phyloP scores from a whole-genome alignment of 176 grass and related monocot genomes.

The Leersia perrieri region DNA sequence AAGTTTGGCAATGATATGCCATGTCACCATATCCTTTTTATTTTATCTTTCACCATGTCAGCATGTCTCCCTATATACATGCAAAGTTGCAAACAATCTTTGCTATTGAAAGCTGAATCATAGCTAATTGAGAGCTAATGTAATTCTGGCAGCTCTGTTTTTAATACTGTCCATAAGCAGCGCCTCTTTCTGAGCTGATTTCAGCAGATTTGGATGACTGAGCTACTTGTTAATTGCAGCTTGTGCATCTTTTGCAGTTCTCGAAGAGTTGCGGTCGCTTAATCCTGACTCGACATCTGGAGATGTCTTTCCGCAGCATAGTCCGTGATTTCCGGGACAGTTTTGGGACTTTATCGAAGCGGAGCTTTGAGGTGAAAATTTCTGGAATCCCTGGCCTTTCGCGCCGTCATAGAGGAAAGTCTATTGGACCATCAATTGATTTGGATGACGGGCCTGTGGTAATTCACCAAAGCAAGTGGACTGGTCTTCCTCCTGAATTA shows the following conservation, averaged over 20 bases:
- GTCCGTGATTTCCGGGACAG: slow-evolving; percentile 64
- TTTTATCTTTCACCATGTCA: background rate
- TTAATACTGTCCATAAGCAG: background rate
- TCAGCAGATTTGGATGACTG: slow-evolving; percentile 3
- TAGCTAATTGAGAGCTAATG: background rate
- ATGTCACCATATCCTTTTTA: background rate
- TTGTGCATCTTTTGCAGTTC: background rate
- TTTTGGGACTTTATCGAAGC: slow-evolving; percentile 61
- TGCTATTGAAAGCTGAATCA: background rate
- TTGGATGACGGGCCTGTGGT: slow-evolving; percentile 34
- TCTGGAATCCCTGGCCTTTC: slow-evolving; percentile 39
- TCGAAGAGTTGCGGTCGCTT: background rate
- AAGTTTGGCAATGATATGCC: background rate
- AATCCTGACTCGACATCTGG: slow-evolving; percentile 5
- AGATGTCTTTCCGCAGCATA: slow-evolving; percentile 73
- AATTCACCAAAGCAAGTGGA: slow-evolving; percentile 47
- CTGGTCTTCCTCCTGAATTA: slow-evolving; percentile 76
- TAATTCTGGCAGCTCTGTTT: background rate
- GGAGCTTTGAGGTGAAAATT: slow-evolving; percentile 67
- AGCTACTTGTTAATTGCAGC: background rate
- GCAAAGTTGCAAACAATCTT: background rate
- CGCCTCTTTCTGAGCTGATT: background rate
- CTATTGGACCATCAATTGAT: slow-evolving; percentile 37
- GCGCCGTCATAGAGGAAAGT: slow-evolving; percentile 44
- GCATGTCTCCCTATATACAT: background rate